Evolutionary conservation across 2,329 filamentous ascomycete genomes (phyloP), one percentile per base, ranked within the genome.

Genomic region (Rhinocladiella similis): DNA sequence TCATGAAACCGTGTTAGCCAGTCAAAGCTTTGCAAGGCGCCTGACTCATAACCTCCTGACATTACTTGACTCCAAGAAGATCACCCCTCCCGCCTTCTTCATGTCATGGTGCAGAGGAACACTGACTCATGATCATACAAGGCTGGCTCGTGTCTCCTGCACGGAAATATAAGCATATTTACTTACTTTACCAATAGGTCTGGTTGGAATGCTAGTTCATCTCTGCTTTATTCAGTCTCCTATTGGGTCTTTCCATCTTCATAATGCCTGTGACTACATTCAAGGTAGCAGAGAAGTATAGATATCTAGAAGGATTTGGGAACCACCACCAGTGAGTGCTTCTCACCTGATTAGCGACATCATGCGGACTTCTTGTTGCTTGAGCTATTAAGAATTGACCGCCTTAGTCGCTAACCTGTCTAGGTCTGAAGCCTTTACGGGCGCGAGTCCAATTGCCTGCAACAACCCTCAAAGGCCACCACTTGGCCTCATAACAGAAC

Each of bases 391-490:
- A 25, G 22, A 7, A 25, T 25, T 25, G 22, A 25, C 22, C 22
- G 22, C 22, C 22, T 4, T 25, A 25, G 22, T 25, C 4, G 22
- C 22, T 25, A 25, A 25, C 22, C 4, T 25, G 22, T 25, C 22
- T 39, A 63, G 61, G 38, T 61, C 61, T 25, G 72, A 73, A 60
- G 71, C 72, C 45, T 66, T 73, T n/a, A 67, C 70, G 39, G 72
- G 72, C 16, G 73, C 70, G 35, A 69, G 70, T 62, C 70, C 72
- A 52, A 67, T 71, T 6, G 71, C 69, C 45, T 70, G 72, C 55
- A 73, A 73, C 58, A 71, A 59, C 47, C 72, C 72, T 25, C 70
- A 71, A 12, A 69, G 69, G 48, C 70, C 72, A 33, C 68, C 70
- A 2, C 71, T 69, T 35, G 72, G 71, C 1, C 57, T 73, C 1